These are phyloP conservation scores for Aspergillus aculeatinus DNA, from an alignment of 2,329 filamentous ascomycete genomes.

Conservation along the genomic window DNA sequence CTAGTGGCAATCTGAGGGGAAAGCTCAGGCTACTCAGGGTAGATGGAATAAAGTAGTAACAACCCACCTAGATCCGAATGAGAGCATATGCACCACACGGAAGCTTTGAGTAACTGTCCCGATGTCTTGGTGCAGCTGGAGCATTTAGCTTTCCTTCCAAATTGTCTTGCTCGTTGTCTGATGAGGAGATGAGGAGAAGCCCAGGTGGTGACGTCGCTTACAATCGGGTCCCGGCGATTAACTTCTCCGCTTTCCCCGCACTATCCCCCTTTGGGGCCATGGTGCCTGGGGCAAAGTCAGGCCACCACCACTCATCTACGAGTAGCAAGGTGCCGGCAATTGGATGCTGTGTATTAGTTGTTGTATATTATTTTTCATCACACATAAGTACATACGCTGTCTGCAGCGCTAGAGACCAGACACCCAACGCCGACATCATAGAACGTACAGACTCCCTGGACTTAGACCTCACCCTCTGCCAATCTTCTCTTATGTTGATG, in stretches of 20 bases:
- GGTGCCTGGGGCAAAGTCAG: not conserved
- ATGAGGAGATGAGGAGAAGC: not conserved
- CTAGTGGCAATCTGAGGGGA: not conserved
- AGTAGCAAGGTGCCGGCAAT: no score
- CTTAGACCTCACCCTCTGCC: not conserved
- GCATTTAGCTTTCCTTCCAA: no score
- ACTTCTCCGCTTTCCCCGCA: conserved; percentile 1
- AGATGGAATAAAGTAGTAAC: not conserved
- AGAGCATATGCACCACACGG: not conserved
- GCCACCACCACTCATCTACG: no score
- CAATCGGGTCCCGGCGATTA: conserved; percentile 10
- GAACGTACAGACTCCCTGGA: not conserved
- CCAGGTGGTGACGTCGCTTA: conserved; percentile 5
- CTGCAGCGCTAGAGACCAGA: not conserved
- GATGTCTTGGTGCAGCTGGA: not conserved
- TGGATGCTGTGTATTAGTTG: not conserved
- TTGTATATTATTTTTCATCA: not conserved
- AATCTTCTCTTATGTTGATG: conserved; percentile 9
- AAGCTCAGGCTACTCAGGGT: no score
- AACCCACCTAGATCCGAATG: not conserved
- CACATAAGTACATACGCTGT: not conserved
- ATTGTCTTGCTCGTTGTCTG: not conserved
- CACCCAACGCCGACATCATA: not conserved
- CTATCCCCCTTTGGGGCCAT: conserved; percentile 8
- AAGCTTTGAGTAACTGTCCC: not conserved